Evolutionary conservation across 2,329 filamentous ascomycete genomes (phyloP), one percentile per base, ranked within the genome.

Genomic region (Cladosporium austrohemisphaericum): DNA sequence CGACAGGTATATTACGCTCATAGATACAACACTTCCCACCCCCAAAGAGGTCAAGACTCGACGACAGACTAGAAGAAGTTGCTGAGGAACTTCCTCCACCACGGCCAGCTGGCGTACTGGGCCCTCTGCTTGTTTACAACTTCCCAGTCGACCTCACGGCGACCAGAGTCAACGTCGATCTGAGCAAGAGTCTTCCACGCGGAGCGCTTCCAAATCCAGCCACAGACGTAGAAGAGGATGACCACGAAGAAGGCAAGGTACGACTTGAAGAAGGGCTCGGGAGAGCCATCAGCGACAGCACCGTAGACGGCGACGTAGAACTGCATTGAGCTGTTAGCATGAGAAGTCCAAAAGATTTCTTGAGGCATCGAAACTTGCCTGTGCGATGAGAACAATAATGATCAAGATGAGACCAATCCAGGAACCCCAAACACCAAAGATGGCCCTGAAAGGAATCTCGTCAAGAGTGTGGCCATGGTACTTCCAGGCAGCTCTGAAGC

Each of bases 401-500:
- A 71, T 70, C 50, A 74, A 64, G 54, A 51, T 3, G 7, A 71
- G 51, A 45, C 70, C 68, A 19, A 72, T 20, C 57, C 64, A 72
- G 1, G 68, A 71, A 44, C 71, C 71, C 31, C 53, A 61, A 6
- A 71, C 59, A 45, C 71, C 71, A 51, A 65, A 66, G 23, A 60
- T 57, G 29, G 70, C 69, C 51, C 60, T 67, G 69, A 69, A 74
- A 1, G 71, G 70, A 19, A 74, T 65, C 59, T 74, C 71, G 38
- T 72, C 70, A 14, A 72, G 38, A 6, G 52, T 58, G 55, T 69
- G 66, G 33, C 67, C 67, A 52, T 83, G 79, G 10, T 71, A 61
- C 28, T 72, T 74, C 88, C 88, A 93, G 13, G 83, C 87, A 25
- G 37, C 52, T 47, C 91, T 87, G 78, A 95, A 96, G 51, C 90